These are phyloP conservation scores for Colletotrichum sp. DNA, from an alignment of 2,329 filamentous ascomycete species.

Conservation along the genomic window DNA sequence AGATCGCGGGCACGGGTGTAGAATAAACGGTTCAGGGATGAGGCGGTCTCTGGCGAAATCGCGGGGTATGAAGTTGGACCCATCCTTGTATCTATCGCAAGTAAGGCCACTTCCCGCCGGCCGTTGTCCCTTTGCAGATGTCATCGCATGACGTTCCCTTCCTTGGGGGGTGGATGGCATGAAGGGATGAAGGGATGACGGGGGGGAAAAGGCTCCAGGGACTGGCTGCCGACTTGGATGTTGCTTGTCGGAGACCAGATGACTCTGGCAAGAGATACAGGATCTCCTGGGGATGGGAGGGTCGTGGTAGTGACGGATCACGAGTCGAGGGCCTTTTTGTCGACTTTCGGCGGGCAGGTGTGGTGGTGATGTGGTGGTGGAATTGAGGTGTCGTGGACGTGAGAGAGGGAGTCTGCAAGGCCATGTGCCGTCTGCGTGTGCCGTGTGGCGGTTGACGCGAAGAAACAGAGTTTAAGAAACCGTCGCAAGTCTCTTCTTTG, in stretches of 20 bases:
- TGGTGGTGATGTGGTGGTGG: neutral
- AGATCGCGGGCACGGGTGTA: neutral
- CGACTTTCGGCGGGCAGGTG: neutral
- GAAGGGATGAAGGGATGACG: neutral
- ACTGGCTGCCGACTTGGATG: neutral
- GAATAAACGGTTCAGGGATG: neutral
- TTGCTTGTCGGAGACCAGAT: neutral
- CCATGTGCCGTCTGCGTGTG: neutral
- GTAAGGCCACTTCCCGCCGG: neutral
- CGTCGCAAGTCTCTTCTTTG: neutral
- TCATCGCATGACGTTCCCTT: neutral
- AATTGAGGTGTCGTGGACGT: neutral
- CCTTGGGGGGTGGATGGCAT: neutral
- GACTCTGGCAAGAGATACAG: neutral
- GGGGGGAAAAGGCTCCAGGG: neutral
- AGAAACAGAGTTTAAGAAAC: neutral
- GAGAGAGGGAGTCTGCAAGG: fast-evolving
- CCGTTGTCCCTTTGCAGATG: neutral
- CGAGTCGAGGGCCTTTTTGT: neutral
- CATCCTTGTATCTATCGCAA: neutral
- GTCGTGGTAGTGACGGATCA: neutral
- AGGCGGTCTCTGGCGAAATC: neutral
- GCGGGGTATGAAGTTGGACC: neutral
- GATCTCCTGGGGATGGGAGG: no score
- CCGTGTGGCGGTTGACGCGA: neutral